Conservation (phyloP, 208 protist species). For the Leishmania tropica region DNA sequence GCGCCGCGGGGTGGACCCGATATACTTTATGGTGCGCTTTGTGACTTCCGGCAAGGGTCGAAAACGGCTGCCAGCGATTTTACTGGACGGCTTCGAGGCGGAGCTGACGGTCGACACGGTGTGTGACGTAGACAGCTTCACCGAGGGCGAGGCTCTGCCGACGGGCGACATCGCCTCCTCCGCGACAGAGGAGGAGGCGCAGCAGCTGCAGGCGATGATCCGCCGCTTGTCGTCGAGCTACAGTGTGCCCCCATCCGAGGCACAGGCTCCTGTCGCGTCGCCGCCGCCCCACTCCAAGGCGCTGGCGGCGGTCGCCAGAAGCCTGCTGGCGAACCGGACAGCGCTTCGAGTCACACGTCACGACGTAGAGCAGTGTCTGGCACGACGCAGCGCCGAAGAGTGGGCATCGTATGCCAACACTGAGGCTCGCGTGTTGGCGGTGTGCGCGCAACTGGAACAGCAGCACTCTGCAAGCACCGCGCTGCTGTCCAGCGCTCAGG, state of each 20-base stretch:
- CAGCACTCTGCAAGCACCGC: background rate
- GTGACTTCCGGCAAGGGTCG: slow-evolving; percentile 48
- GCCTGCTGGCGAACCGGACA: slow-evolving; percentile 12
- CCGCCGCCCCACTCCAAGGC: background rate
- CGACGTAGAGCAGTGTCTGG: slow-evolving; percentile 19
- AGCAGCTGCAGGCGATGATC: background rate
- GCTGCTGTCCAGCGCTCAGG: slow-evolving; percentile 30
- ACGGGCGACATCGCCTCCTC: slow-evolving; percentile 10
- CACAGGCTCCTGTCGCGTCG: background rate
- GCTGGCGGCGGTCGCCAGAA: background rate
- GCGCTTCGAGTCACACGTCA: slow-evolving; percentile 9
- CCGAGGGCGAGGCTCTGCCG: slow-evolving; percentile 39
- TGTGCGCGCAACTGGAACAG: slow-evolving; percentile 15
- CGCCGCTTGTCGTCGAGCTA: background rate
- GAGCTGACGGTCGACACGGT: slow-evolving; percentile 45
- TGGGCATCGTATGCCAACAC: slow-evolving; percentile 24
- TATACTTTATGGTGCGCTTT: slow-evolving; percentile 54
- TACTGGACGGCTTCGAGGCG: slow-evolving; percentile 40
- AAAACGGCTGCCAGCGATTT: slow-evolving; percentile 38
- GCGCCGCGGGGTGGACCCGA: slow-evolving; percentile 44
- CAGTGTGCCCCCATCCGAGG: background rate
- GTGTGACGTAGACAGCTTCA: slow-evolving; percentile 36
- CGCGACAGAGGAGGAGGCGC: slow-evolving; percentile 1
- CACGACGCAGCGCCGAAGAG: slow-evolving; percentile 20
- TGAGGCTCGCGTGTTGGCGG: slow-evolving; percentile 18